Percentiles rank a stretch among this genome's conserved stretches.
Evolutionary conservation across 495 filamentous ascomycete species (phyloP).

Genomic region (Neurospora cerealis): DNA sequence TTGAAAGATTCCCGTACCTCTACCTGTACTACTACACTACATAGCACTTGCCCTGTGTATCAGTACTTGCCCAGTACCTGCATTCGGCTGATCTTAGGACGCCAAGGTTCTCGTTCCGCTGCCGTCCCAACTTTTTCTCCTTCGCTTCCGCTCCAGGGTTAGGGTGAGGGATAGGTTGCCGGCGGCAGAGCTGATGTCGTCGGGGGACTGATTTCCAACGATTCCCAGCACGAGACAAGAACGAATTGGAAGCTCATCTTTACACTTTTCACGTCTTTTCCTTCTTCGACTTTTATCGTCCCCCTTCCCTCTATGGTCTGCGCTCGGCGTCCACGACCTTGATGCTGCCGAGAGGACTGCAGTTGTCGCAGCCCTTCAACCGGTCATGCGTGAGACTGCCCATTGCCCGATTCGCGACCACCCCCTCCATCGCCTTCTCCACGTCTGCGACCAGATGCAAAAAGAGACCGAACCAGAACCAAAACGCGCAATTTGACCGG

Average conservation of each 20-base stretch:
- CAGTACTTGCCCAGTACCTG: not conserved
- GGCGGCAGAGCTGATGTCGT: not conserved
- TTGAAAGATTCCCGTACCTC: not conserved
- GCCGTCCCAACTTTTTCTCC: not conserved
- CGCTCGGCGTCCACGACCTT: conserved; percentile 15
- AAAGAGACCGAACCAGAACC: too few relatives aligned
- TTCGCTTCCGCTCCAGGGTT: not conserved
- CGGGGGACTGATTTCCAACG: not conserved
- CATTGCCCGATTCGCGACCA: conserved; percentile 8
- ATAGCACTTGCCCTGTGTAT: not conserved
- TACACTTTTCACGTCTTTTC: not conserved
- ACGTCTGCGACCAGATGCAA: not conserved
- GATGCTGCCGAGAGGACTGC: conserved; percentile 29
- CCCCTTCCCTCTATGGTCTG: not conserved
- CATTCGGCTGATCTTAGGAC: not conserved
- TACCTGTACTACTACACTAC: not conserved
- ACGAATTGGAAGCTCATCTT: not conserved
- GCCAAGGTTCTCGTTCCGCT: not conserved
- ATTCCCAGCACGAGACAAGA: not conserved
- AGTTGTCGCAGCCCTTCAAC: conserved; percentile 27
- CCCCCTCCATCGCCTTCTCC: not conserved
- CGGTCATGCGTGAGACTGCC: conserved; percentile 18
- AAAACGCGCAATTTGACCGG: too few relatives aligned
- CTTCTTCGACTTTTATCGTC: not conserved
- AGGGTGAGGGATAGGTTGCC: not conserved